Evolutionary conservation across 345 rosid genomes (phyloP).

Genomic region (Triadica sebifera): DNA sequence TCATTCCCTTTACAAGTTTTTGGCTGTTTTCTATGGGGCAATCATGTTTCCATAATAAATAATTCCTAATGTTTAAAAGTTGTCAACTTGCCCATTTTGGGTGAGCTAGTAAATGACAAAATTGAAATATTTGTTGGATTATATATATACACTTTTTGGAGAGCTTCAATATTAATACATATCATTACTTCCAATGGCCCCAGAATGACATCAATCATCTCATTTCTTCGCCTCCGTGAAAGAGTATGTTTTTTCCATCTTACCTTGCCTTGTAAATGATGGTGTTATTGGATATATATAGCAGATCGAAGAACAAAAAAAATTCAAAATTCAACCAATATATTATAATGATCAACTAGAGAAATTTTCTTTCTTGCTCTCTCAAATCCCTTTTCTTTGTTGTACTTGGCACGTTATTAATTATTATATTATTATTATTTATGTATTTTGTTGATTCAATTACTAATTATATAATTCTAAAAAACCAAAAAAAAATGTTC

Average conservation of each 20-base stretch:
- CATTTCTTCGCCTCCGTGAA: background rate
- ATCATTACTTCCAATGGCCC: slow-evolving; percentile 9
- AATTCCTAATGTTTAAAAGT: background rate
- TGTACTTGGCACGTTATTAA: too few species aligned
- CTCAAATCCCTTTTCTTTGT: background rate
- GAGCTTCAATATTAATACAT: slow-evolving; percentile 6
- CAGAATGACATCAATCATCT: background rate
- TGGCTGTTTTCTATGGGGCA: background rate
- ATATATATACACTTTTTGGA: background rate
- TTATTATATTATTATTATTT: background rate
- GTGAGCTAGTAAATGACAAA: slow-evolving; percentile 14
- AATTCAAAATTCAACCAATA: too few species aligned
- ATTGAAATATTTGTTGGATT: background rate
- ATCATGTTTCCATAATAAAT: background rate
- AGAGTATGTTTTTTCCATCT: background rate
- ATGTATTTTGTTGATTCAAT: too few species aligned
- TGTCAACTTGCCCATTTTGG: slow-evolving; percentile 8
- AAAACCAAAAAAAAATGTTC: background rate
- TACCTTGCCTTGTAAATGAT: too few species aligned
- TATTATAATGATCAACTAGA: too few species aligned
- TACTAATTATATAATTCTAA: background rate
- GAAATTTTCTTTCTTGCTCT: too few species aligned
- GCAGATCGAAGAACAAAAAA: too few species aligned
- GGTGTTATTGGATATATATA: too few species aligned
- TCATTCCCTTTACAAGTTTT: background rate